These are phyloP conservation scores for Ramularia endophylla DNA, from an alignment of 2,329 filamentous ascomycete species.

Conservation along the genomic window DNA sequence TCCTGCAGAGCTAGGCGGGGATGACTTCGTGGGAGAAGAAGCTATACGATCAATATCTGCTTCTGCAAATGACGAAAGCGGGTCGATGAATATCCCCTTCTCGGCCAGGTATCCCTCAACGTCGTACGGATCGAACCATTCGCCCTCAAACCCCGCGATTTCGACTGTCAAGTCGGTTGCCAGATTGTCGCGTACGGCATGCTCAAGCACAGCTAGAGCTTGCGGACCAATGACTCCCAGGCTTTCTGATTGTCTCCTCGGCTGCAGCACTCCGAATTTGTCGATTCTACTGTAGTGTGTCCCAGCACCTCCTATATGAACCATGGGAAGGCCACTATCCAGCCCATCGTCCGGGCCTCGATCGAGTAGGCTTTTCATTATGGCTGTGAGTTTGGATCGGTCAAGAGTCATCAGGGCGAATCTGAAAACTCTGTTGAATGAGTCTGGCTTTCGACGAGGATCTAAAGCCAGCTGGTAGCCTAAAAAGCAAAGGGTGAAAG, in stretches of 20 bases:
- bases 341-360: slow-evolving; percentile 45
- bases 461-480: slow-evolving; percentile 53
- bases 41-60: neutral
- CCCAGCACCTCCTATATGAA: slow-evolving; percentile 62
- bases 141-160: slow-evolving; percentile 60
- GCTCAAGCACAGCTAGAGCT: slow-evolving; percentile 23
- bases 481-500: too few species aligned
- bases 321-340: slow-evolving; percentile 56
- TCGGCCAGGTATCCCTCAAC: slow-evolving; percentile 66
- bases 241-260: slow-evolving; percentile 21
- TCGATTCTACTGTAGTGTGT: slow-evolving; percentile 50
- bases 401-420: slow-evolving; percentile 20
- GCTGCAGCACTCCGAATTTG: slow-evolving; percentile 54
- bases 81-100: slow-evolving; percentile 58
- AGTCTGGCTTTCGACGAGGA: slow-evolving; percentile 35
- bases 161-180: slow-evolving; percentile 39
- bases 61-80: slow-evolving; percentile 51
- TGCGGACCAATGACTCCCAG: slow-evolving; percentile 27
- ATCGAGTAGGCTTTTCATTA: slow-evolving; percentile 37
- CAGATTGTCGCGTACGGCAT: slow-evolving; percentile 20
- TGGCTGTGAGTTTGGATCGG: slow-evolving; percentile 16
- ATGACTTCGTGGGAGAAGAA: neutral
- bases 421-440: slow-evolving; percentile 23
- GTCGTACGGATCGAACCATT: slow-evolving; percentile 73
- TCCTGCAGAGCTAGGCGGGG: neutral